These are phyloP conservation scores for Dothidotthia symphoricarpi DNA, from an alignment of 2,329 filamentous ascomycete species.

Conservation along the genomic window DNA sequence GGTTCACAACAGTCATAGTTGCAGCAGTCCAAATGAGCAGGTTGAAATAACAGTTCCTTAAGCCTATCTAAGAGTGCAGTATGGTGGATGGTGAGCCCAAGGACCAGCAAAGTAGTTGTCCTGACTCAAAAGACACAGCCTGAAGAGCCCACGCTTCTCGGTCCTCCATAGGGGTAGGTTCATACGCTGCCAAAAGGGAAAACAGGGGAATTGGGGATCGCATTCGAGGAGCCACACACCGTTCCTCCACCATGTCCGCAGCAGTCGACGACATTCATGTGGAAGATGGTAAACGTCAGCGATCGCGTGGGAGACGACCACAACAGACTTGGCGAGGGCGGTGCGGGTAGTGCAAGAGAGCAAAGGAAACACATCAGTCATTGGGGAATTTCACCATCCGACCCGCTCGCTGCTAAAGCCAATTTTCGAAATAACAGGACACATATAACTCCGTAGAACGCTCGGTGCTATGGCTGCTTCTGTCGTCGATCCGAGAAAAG, in stretches of 20 bases:
- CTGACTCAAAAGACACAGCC: slow-evolving; percentile 21
- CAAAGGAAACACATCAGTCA: slow-evolving; percentile 43
- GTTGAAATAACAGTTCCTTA: slow-evolving; percentile 31
- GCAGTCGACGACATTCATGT: slow-evolving; percentile 20
- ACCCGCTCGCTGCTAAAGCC: slow-evolving; percentile 43
- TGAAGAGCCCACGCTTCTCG: slow-evolving; percentile 23
- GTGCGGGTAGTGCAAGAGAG: slow-evolving; percentile 26
- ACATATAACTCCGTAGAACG: slow-evolving; percentile 41
- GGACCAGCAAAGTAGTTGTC: slow-evolving; percentile 15
- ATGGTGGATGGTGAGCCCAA: slow-evolving; percentile 19
- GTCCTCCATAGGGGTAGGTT: slow-evolving; percentile 24
- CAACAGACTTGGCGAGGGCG: slow-evolving; percentile 20
- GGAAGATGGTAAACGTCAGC: slow-evolving; percentile 26
- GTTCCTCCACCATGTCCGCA: slow-evolving; percentile 22
- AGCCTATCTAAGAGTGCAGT: slow-evolving; percentile 34
- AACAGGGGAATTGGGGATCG: slow-evolving; percentile 37
- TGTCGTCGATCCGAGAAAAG: slow-evolving; percentile 35
- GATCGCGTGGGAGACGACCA: slow-evolving; percentile 17
- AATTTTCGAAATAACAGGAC: slow-evolving; percentile 43
- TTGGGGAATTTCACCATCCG: slow-evolving; percentile 41
- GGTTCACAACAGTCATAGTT: too few species aligned
- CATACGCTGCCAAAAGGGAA: slow-evolving; percentile 32
- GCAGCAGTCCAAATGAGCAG: not conserved
- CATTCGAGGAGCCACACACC: slow-evolving; percentile 32
- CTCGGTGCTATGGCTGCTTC: slow-evolving; percentile 38